Evolutionary conservation across 306 rosid species (phyloP).

Genomic region (cucumber (Cucumis sativus)): Cucumber_9930_V3 NC_026659.2:19383501-19384000

Average conservation of each 20-base stretch:
- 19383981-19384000: conserved; percentile 62
- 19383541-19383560: background rate
- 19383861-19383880: background rate
- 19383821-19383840: background rate
- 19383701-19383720: background rate
- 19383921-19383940: conserved; percentile 92
- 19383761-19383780: background rate
- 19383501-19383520: conserved; percentile 1
- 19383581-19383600: background rate
- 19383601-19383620: background rate
- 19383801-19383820: background rate
- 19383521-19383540: background rate
- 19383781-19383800: background rate
- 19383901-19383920: conserved; percentile 37
- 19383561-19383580: background rate
- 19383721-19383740: no score
- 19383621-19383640: background rate
- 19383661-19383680: background rate
- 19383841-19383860: no score
- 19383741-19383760: no score
- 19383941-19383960: conserved; percentile 89
- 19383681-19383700: background rate
- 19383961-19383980: conserved; percentile 80
- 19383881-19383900: conserved; percentile 4
- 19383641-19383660: background rate